A percentile compares a stretch with the other conserved stretches of the same genome.
Conservation (phyloP, 257 asterid species). For the Petrea volubilis region DNA sequence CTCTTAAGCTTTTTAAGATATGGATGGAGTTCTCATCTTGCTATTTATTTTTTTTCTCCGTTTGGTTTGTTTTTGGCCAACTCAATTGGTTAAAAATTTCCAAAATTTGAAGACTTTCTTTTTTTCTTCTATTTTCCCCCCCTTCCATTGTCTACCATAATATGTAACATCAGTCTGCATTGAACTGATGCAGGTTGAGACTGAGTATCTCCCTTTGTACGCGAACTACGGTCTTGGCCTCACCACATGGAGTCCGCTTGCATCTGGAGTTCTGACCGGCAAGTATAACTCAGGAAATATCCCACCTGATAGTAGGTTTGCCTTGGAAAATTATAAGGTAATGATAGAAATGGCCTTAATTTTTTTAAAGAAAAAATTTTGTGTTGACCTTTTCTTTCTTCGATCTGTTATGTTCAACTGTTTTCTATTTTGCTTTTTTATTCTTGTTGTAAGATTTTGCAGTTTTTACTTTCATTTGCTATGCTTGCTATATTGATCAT, state of each 20-base stretch:
- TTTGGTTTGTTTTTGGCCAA: neutral
- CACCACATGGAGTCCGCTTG: conserved; percentile 99
- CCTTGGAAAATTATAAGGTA: conserved; percentile 96
- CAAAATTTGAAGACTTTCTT: neutral
- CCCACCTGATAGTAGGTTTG: conserved; percentile 88
- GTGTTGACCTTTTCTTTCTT: neutral
- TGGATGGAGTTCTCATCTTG: neutral
- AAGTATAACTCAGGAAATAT: conserved; percentile 64
- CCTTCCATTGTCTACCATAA: neutral
- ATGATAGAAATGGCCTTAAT: neutral
- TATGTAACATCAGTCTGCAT: conserved; percentile 17
- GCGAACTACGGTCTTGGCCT: conserved; percentile 87
- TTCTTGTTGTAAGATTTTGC: neutral
- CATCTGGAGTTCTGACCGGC: conserved; percentile 95
- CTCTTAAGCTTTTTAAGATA: neutral
- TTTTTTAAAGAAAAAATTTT: neutral
- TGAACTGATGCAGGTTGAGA: conserved; percentile 70
- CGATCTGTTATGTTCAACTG: neutral
- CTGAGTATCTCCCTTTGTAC: conserved; percentile 84
- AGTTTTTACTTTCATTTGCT: neutral
- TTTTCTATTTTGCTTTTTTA: neutral
- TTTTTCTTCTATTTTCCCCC: no score
- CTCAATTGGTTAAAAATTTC: neutral
- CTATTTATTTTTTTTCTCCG: neutral
- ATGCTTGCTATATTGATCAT: neutral